Evolutionary conservation across 2,329 filamentous ascomycete genomes (phyloP), one percentile per base, ranked within the genome.

Genomic region (Colletotrichum graminicola): DNA sequence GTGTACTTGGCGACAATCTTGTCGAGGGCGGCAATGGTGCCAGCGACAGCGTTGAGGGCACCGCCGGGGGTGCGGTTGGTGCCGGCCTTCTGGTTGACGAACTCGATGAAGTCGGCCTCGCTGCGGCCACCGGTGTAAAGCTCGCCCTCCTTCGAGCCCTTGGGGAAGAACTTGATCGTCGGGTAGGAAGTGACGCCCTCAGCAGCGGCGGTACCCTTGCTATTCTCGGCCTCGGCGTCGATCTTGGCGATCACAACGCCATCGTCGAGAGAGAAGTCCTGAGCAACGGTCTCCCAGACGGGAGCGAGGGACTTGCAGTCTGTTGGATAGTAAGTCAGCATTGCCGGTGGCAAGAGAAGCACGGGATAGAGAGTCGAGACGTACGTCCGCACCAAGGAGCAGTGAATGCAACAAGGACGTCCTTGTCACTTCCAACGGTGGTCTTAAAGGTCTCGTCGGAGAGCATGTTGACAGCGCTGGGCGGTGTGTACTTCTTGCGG

Each of bases 321-420:
- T 98, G 80, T 47, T 66, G 34, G 18, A 5, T 23, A 21, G 2
- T 16, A 47, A 7, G 71, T 74, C 70, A 75, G 73, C 63, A 51
- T 39, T 51, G n/a, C 43, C 51, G 16, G 21, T 18, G 23, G 26
- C 34, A 29, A 52, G 29, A 56, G 56, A 54, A 49, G 54, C 39
- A 5, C 21, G 41, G 64, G 62, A 68, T 47, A 61, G 71, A 18
- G 68, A 62, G 3, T 11, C 23, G 45, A 23, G 60, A 93, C 94
- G 84, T 90, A 98, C 96, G 95, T 82, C 95, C 95, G 84, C 96
- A 99, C 96, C 95, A 98, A 64, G 96, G 95, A 64, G 96, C 95
- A 76, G 97, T 99, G 83, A 99, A 99, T 56, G 97, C 95, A 80
- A 99, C 95, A 66, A 99, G 83, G 26, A 97, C 94, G 82, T 97